Base-by-base conservation (phyloP, 164 flowering plant species). In the Akebia trifoliata region DNA sequence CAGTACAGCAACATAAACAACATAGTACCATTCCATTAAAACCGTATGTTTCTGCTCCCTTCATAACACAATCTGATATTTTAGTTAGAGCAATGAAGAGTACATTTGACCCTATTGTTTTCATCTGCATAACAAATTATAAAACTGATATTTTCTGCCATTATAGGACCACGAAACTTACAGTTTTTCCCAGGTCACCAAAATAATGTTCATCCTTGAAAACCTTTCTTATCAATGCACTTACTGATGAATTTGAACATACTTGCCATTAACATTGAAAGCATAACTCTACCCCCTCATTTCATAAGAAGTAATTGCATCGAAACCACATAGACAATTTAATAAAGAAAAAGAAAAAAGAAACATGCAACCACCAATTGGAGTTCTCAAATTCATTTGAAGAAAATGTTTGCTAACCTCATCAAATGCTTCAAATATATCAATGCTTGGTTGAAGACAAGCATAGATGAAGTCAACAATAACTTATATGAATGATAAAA, bases 161-260 rank as follows among this genome's bases (percentile, higher is more conserved):
- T 4, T 32, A 12, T 24, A 10, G 43, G 45, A 74, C 20, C 32
- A 35, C 5, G 35, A 18, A 43, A 70, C 91, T 68, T 72, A 92
- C 98, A 54, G 96, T 87, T 76, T 83, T 85, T 24, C 86, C 86
- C 11, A 92, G 74, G 71, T 92, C 98, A 55, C 98, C 98, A 68
- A 92, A 76, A 56, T 92, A 92, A 42, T 95, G 90, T 56, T 81
- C 87, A 60, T 93, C 86, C 56, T 95, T 96, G 24, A 93, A 89
- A 69, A 85, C 91, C 95, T 71, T 85, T 89, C 18, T 66, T 74
- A 43, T 81, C 67, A n/a, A 92, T 82, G 57, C 80, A 76, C 71
- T 84, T 92, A 44, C 89, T 82, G 56, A 92, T 69, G 43, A 92
- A 74, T 57, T 89, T 86, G 71, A 92, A 87, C 56, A 89, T 85